phyloP scores from a whole-genome alignment of 768 basidiomycete genomes.

The Xerocomus potaroensis region DNA sequence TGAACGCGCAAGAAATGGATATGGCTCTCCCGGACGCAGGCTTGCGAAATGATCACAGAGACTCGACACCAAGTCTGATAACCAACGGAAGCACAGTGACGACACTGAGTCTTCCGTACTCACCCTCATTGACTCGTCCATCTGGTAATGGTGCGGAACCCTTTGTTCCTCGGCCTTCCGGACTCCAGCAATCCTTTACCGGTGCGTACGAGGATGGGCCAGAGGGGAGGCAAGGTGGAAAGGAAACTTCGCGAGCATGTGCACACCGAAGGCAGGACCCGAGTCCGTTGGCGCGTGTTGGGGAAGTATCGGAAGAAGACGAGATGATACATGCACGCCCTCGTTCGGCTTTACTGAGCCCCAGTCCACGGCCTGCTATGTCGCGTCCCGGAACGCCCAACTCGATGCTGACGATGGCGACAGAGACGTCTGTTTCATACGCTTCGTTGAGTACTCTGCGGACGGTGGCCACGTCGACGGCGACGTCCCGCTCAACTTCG shows the following conservation, averaged over 20 bases:
- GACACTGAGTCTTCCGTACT: constrained; percentile 13
- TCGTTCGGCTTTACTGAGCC: not conserved
- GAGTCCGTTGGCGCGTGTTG: constrained; percentile 5
- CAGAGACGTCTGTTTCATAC: constrained; percentile 21
- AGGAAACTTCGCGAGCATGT: not conserved
- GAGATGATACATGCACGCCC: not conserved
- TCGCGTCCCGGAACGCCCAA: constrained; percentile 18
- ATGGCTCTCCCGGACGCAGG: not conserved
- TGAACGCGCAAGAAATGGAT: constrained; percentile 12
- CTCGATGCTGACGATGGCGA: constrained; percentile 19
- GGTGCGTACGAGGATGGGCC: constrained; percentile 19
- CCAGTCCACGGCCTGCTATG: not conserved
- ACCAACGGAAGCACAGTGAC: constrained; percentile 18
- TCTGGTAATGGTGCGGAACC: not conserved
- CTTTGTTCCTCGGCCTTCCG: constrained; percentile 15
- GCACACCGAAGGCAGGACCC: constrained; percentile 2
- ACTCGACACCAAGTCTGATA: constrained; percentile 23
- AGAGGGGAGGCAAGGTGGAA: not conserved
- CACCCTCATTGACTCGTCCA: constrained; percentile 4
- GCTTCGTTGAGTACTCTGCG: constrained; percentile 20
- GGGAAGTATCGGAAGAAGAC: constrained; percentile 3
- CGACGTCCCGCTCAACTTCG: constrained; percentile 17
- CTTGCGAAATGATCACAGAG: not conserved
- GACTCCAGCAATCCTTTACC: constrained; percentile 17
- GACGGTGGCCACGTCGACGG: constrained; percentile 12